Base-by-base conservation (phyloP, 116 monocot species). In the Zostera marina region DNA sequence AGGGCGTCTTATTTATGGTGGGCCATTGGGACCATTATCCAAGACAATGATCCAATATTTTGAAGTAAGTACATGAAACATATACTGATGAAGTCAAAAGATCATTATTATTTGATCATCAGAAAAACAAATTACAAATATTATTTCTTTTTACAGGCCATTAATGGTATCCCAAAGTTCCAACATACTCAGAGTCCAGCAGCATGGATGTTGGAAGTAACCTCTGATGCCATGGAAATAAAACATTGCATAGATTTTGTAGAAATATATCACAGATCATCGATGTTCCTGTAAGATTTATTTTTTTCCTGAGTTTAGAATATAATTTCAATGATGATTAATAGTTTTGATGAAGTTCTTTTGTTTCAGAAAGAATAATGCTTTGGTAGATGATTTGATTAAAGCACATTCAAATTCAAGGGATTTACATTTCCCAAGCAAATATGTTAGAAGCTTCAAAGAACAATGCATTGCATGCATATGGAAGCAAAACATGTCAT, bases 401-500 rank as follows among this genome's bases (percentile, higher is more conserved):
- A 63, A 58, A 32, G 17, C 66, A 52, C 42, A 54, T 12, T 51
- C 64, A 58, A 32, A 63, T 41, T 15, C 22, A 12, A 52, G 63
- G 42, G 82, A 82, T 16, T 72, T 79, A 4, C 56, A 72, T 25
- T 91, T 82, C 52, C 68, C 69, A 52, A 42, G 76, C 14, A 62
- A 55, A 58, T 77, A 85, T 58, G 47, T 43, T 41, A 67, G 63
- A 54, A 65, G 60, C 44, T 78, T 82, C 32, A 60, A 24, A 58
- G 53, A 66, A 0, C 91, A 91, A 45, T 82, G 62, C 41, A 17
- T 59, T 19, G 79, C 85, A 17, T 91, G 91, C 58, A 53, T 91
- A 52, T 84, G 84, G 90, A 90, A 90, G 71, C 84, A 84, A 62
- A 63, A 67, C 10, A 62, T 44, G 56, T 76, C 91, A 16, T 91